phyloP scores from a whole-genome alignment of 768 basidiomycete genomes.

The Hericium alpestre region DNA sequence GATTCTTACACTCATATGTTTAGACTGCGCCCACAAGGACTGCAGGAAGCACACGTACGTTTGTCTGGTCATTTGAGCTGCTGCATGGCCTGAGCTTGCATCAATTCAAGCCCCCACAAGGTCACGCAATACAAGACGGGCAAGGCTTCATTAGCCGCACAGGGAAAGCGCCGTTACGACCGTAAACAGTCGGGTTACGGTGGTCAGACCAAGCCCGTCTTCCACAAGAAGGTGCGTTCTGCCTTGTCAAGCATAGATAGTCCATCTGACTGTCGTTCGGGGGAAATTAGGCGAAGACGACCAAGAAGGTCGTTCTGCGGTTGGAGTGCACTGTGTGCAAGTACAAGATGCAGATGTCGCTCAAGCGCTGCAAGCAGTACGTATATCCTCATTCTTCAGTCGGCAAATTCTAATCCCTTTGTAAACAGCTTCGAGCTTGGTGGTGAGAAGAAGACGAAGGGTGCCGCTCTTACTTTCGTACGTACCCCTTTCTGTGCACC shows the following conservation, averaged over 20 bases:
- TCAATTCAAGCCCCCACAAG: constrained; percentile 75
- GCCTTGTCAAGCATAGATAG: neutral
- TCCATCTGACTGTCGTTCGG: neutral
- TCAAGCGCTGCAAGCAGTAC: constrained; percentile 99
- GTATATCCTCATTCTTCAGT: constrained; percentile 22
- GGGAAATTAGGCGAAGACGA: constrained; percentile 74
- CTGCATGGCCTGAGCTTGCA: constrained; percentile 7
- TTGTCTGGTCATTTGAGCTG: neutral
- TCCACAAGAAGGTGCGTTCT: constrained; percentile 92
- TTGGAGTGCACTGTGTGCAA: constrained; percentile 98
- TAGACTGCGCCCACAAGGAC: constrained; percentile 91
- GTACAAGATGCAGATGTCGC: constrained; percentile 90
- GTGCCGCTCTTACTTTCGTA: constrained; percentile 90
- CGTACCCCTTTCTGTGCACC: constrained; percentile 24
- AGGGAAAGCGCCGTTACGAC: constrained; percentile 99
- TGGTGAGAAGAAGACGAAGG: constrained; percentile 99
- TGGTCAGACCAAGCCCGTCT: constrained; percentile 99
- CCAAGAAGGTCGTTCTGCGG: constrained; percentile 98
- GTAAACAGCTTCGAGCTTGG: constrained; percentile 86
- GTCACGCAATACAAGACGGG: constrained; percentile 99
- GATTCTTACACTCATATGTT: constrained; percentile 9
- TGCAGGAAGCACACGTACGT: constrained; percentile 96
- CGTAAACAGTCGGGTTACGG: constrained; percentile 98
- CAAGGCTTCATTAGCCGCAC: constrained; percentile 94
- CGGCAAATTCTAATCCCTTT: neutral